These are phyloP conservation scores for Dactylellina sp. DNA, from an alignment of 2,329 filamentous ascomycete genomes.

Conservation along the genomic window DNA sequence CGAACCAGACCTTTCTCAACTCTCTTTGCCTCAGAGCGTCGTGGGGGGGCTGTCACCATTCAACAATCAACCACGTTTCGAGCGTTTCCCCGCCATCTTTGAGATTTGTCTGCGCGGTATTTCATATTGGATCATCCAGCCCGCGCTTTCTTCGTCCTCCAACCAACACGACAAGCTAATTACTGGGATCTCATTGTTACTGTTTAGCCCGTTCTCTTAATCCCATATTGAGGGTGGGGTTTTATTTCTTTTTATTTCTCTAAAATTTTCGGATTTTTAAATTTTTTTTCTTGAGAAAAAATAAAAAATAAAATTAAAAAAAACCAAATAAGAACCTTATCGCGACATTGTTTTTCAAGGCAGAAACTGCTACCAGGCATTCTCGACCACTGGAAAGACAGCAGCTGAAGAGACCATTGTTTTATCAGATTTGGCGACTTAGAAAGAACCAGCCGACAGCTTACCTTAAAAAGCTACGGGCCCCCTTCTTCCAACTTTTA, in stretches of 20 bases:
- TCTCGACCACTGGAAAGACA: slow-evolving; percentile 12
- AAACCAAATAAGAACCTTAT: slow-evolving; percentile 4
- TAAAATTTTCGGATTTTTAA: too few species aligned
- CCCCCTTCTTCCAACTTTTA: too few species aligned
- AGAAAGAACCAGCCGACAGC: slow-evolving; percentile 18
- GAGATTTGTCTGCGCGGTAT: slow-evolving; percentile 40
- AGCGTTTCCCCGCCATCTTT: slow-evolving; percentile 47
- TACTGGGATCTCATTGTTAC: slow-evolving; percentile 12
- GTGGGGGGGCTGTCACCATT: slow-evolving; percentile 53
- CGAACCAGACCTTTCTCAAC: slow-evolving; percentile 43
- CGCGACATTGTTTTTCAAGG: slow-evolving; percentile 3
- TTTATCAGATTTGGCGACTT: too few species aligned
- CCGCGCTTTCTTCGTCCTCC: slow-evolving; percentile 16
- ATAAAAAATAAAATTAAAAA: too few species aligned
- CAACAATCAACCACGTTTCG: slow-evolving; percentile 51
- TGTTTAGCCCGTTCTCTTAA: slow-evolving; percentile 44
- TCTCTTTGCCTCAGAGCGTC: slow-evolving; percentile 34
- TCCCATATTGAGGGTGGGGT: neutral
- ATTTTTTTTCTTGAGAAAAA: too few species aligned
- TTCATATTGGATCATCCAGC: slow-evolving; percentile 40
- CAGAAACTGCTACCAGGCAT: too few species aligned
- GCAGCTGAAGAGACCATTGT: too few species aligned
- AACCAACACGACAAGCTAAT: slow-evolving; percentile 43
- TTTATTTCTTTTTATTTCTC: too few species aligned
- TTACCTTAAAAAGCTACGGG: too few species aligned